Conservation (phyloP, 257 asterid species). For the Galeopsis tetrahit region DNA sequence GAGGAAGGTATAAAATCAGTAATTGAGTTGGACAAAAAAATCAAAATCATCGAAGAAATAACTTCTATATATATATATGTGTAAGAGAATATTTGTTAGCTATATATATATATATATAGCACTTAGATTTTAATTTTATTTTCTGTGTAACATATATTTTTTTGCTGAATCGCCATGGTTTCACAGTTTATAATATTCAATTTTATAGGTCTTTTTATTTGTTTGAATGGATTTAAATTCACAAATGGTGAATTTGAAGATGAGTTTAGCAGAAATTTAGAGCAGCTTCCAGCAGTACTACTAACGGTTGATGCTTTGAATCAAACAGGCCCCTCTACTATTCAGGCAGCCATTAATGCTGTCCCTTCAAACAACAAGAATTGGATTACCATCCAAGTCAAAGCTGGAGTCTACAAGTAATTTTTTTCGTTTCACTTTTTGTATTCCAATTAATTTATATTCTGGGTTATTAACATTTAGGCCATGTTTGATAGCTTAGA, state of each 20-base stretch:
- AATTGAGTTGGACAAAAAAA: too few relatives aligned
- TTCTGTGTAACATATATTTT: too few relatives aligned
- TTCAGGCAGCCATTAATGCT: constrained; percentile 59
- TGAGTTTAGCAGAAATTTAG: background rate
- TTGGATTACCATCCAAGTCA: constrained; percentile 54
- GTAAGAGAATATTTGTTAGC: too few relatives aligned
- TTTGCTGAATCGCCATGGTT: constrained; percentile 6
- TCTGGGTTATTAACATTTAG: too few relatives aligned
- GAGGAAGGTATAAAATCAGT: too few relatives aligned
- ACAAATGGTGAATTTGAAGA: constrained; percentile 21
- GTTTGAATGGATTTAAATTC: background rate
- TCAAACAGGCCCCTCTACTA: constrained; percentile 7
- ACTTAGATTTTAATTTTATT: too few relatives aligned
- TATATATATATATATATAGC: too few relatives aligned
- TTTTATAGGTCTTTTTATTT: constrained; percentile 16
- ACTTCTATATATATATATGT: too few relatives aligned
- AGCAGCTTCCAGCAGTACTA: background rate
- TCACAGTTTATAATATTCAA: background rate
- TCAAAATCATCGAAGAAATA: too few relatives aligned
- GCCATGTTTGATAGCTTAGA: too few relatives aligned
- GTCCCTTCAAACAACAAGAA: constrained; percentile 49
- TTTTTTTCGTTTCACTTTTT: background rate
- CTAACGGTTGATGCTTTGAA: constrained; percentile 44
- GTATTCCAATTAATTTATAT: background rate
- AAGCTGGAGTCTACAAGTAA: constrained; percentile 57